Evolutionary conservation across 805 yeast genomes (phyloP).

Genomic region (Candida quercuum): DNA sequence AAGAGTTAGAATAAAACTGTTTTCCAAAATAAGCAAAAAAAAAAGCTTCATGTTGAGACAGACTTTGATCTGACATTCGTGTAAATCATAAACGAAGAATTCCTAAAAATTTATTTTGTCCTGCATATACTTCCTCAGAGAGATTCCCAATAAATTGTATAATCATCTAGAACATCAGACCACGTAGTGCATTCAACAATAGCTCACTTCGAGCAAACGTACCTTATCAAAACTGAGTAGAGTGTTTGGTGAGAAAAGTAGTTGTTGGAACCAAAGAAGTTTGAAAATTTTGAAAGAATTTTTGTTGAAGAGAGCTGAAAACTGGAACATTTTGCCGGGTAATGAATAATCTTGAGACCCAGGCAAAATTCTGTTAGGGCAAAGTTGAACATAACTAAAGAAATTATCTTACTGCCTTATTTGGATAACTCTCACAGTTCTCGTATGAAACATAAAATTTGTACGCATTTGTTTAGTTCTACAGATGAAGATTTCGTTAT

Average conservation of each 20-base stretch:
- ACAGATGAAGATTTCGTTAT: too few species aligned
- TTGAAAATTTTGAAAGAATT: conserved; percentile 5
- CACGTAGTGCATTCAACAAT: neutral
- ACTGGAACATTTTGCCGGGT: too few species aligned
- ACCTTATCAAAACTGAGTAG: neutral
- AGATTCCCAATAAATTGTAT: conserved; percentile 29
- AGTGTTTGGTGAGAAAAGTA: neutral
- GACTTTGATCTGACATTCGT: neutral
- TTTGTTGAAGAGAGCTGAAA: too few species aligned
- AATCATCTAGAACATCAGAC: conserved; percentile 24
- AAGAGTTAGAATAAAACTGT: conserved; percentile 1
- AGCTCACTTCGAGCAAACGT: too few species aligned
- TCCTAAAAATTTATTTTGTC: conserved; percentile 57
- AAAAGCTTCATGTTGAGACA: neutral
- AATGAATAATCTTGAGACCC: too few species aligned
- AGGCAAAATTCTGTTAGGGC: too few species aligned
- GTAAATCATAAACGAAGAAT: conserved; percentile 73
- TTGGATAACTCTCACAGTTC: too few species aligned
- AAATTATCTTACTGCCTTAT: too few species aligned
- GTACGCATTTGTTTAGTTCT: too few species aligned
- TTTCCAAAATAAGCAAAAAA: neutral
- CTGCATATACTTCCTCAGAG: conserved; percentile 77
- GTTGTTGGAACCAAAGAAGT: conserved; percentile 2
- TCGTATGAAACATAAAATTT: too few species aligned
- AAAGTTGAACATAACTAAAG: too few species aligned